These are phyloP conservation scores for Vigna unguiculata DNA, from an alignment of 306 rosid species.

Conservation along the genomic window DNA sequence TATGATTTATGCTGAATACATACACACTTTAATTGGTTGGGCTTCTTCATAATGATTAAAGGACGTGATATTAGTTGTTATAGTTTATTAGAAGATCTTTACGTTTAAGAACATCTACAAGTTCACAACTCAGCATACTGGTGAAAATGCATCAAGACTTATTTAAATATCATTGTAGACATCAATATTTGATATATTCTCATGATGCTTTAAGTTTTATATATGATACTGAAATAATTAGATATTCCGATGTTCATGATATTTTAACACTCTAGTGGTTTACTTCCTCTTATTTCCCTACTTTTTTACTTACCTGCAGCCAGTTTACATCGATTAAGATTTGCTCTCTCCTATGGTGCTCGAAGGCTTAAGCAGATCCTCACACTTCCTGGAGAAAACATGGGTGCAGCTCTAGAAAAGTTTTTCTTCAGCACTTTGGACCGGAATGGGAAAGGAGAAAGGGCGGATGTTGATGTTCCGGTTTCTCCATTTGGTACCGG, in stretches of 20 bases:
- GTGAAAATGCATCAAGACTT: neutral
- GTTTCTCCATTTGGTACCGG: slow-evolving; percentile 77
- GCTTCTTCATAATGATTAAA: slow-evolving; percentile 2
- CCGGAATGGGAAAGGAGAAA: slow-evolving; percentile 76
- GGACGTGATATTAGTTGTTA: slow-evolving; percentile 7
- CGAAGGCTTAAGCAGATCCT: slow-evolving; percentile 56
- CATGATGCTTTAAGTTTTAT: slow-evolving; percentile 8
- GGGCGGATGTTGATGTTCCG: slow-evolving; percentile 69
- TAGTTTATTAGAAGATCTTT: neutral
- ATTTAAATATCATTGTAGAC: neutral
- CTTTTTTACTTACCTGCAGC: slow-evolving; percentile 51
- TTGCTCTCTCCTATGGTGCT: slow-evolving; percentile 62
- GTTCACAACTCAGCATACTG: neutral
- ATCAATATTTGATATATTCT: slow-evolving; percentile 23
- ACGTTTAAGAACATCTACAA: neutral
- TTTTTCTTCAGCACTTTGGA: slow-evolving; percentile 60
- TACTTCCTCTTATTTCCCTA: slow-evolving; percentile 29
- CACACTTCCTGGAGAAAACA: slow-evolving; percentile 56
- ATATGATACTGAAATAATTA: neutral
- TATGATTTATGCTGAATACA: slow-evolving; percentile 30
- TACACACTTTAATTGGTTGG: slow-evolving; percentile 2
- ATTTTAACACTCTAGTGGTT: slow-evolving; percentile 11
- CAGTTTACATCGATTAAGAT: slow-evolving; percentile 57
- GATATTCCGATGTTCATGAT: neutral
- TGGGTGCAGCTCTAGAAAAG: slow-evolving; percentile 59